Evolutionary conservation across 2,329 filamentous ascomycete genomes (phyloP).

Genomic region (Fusarium pseudonygamai): DNA sequence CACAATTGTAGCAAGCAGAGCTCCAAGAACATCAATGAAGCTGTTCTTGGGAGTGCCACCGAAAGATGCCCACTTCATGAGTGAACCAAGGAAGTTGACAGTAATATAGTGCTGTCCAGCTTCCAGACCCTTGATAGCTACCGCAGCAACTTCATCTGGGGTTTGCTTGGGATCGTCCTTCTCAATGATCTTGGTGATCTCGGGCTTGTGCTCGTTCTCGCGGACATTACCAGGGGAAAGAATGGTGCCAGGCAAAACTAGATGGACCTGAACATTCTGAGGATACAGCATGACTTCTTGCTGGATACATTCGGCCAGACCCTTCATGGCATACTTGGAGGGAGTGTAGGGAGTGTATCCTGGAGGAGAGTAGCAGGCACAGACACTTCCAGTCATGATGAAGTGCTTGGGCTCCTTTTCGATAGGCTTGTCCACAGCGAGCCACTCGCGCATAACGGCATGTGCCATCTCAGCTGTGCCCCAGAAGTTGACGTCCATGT

Average conservation of each 20-base stretch:
- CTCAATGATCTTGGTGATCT: slow-evolving; percentile 81
- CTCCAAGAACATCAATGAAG: slow-evolving; percentile 66
- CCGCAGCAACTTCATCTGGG: slow-evolving; percentile 78
- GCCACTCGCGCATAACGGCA: slow-evolving; percentile 79
- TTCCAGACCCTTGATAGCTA: slow-evolving; percentile 78
- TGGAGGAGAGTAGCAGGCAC: slow-evolving; percentile 78
- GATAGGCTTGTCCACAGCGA: slow-evolving; percentile 58
- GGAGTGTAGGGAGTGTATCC: slow-evolving; percentile 89
- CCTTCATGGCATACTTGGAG: slow-evolving; percentile 84
- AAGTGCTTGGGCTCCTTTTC: slow-evolving; percentile 73
- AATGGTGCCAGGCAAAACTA: slow-evolving; percentile 87
- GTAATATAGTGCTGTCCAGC: slow-evolving; percentile 82
- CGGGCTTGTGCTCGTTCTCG: slow-evolving; percentile 83
- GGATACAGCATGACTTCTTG: slow-evolving; percentile 91
- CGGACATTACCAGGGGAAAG: slow-evolving; percentile 76
- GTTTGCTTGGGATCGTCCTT: slow-evolving; percentile 82
- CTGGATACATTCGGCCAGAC: slow-evolving; percentile 81
- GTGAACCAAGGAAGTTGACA: slow-evolving; percentile 74
- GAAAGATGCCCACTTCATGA: slow-evolving; percentile 73
- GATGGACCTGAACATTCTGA: slow-evolving; percentile 80
- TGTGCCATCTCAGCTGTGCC: slow-evolving; percentile 87
- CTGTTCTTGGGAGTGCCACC: slow-evolving; percentile 67
- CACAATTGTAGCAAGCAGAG: slow-evolving; percentile 62
- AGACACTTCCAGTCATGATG: slow-evolving; percentile 84
- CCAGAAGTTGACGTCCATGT: slow-evolving; percentile 96